A percentile compares a stretch with the other conserved stretches of the same genome.
Evolutionary conservation across 108 stramenopile genomes (phyloP).

Genomic region (Conticribra weissflogii): DNA sequence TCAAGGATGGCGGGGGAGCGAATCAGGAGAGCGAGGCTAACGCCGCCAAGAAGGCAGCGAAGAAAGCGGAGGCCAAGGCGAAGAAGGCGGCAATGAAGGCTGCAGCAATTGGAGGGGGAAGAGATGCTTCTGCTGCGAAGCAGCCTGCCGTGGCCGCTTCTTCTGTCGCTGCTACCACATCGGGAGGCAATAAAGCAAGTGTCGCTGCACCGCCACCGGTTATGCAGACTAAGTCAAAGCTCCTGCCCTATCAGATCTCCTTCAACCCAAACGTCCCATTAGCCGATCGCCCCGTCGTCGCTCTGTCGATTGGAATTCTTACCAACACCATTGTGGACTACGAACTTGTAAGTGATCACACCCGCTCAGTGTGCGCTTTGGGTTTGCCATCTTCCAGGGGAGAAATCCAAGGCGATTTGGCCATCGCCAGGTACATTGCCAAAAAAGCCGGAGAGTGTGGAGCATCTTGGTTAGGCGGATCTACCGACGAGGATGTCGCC

Average conservation of each 20-base stretch:
- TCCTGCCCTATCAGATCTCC: conserved; percentile 67
- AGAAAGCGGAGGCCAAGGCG: conserved; percentile 86
- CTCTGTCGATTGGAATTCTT: conserved; percentile 70
- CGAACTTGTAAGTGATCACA: conserved; percentile 69
- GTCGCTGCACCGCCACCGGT: conserved; percentile 2
- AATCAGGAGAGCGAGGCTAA: conserved; percentile 20
- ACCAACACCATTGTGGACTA: conserved; percentile 71
- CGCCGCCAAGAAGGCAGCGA: conserved; percentile 81
- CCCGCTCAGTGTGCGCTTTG: conserved; percentile 46
- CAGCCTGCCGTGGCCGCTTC: conserved; percentile 7
- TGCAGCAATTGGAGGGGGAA: conserved; percentile 20
- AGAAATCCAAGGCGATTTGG: conserved; percentile 70
- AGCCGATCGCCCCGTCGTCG: conserved; percentile 74
- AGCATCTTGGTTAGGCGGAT: conserved; percentile 21
- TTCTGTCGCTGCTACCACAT: conserved; percentile 24
- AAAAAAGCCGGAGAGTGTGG: conserved; percentile 9
- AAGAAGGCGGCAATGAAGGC: conserved; percentile 73
- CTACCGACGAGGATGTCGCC: conserved; percentile 40
- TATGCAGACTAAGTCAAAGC: conserved; percentile 25
- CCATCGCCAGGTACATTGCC: conserved; percentile 77
- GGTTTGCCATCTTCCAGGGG: conserved; percentile 48
- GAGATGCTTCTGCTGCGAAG: not conserved
- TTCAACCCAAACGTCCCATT: conserved; percentile 81
- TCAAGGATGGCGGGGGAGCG: conserved; percentile 22
- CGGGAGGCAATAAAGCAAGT: conserved; percentile 1